Evolutionary conservation across 2,329 filamentous ascomycete species (phyloP), one percentile per base, ranked within the genome.

Genomic region (Talaromyces amestolkiae): DNA sequence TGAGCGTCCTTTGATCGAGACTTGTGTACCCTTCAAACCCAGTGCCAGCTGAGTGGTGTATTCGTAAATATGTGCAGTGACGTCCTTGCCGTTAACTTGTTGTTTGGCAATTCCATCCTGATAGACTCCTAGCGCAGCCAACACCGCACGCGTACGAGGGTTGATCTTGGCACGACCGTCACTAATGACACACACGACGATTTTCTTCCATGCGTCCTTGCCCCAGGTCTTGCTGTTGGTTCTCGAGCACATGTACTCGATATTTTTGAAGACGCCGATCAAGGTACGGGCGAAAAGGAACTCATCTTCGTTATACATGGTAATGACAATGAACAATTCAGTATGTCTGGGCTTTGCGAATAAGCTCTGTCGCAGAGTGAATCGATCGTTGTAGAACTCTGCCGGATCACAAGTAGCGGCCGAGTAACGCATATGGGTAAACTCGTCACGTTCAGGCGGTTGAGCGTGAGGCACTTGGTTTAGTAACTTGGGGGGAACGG

Each of bases 221-320:
- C 95, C 95, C 95, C 95, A 99, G 0, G 94, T 98, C 81, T 97
- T 96, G 80, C 93, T 97, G 76, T 91, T 92, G 54, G 89, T 92
- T 59, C 94, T 87, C 67, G 91, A 92, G 79, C 95, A 97, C 91
- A 99, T 97, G 83, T 94, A 93, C 77, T 97, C 94, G 71, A 99
- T 92, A 77, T 99, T 99, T 82, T 99, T 98, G 84, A 98, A 94
- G 5, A 99, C 93, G 77, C 95, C 95, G 59, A 89, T 91, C 92
- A 99, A 92, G 4, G 95, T 98, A 49, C 95, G 89, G 27, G 95
- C 93, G 75, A 99, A 97, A 66, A 97, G 83, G 70, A 98, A 89
- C 72, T 99, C 95, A 77, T 99, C 94, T 75, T 99, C 95, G 75
- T 99, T 99, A 82, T 99, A 99, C 94, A 97, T 97, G 65, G 94